Percentiles rank a stretch among this genome's conserved stretches.
These are phyloP conservation scores for Henckelia pumila DNA, from an alignment of 257 asterid genomes.

Conservation along the genomic window DNA sequence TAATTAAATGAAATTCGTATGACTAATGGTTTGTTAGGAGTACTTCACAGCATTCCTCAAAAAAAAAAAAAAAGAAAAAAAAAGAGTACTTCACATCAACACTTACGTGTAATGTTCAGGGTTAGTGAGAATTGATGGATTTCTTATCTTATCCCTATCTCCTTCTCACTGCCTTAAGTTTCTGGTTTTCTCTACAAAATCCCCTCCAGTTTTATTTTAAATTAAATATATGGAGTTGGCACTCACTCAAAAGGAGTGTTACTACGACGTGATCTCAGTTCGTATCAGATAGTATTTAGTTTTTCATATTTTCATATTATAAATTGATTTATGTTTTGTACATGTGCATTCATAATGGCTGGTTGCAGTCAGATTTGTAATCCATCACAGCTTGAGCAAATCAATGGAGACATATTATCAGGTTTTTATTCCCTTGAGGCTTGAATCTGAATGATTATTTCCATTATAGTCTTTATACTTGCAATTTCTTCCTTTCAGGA, in stretches of 20 bases:
- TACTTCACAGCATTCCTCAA: too few species aligned
- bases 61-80: too few species aligned
- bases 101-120: too few species aligned
- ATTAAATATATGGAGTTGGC: background rate
- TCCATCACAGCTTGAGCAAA: slow-evolving; percentile 98
- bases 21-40: background rate
- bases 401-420: slow-evolving; percentile 98
- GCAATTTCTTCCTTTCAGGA: slow-evolving; percentile 55
- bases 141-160: background rate
- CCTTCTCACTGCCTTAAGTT: too few species aligned
- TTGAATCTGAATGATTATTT: slow-evolving; percentile 21
- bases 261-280: background rate
- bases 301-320: slow-evolving; percentile 13
- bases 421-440: slow-evolving; percentile 43
- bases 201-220: background rate
- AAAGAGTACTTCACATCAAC: too few species aligned
- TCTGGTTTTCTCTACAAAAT: background rate
- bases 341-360: slow-evolving; percentile 27
- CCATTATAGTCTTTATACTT: slow-evolving; percentile 26
- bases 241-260: background rate
- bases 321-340: slow-evolving; percentile 4
- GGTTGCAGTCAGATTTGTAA: slow-evolving; percentile 89
- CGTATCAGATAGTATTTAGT: slow-evolving; percentile 7
- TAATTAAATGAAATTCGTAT: too few species aligned
- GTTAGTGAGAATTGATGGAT: background rate